Evolutionary conservation across 2,329 filamentous ascomycete genomes (phyloP), one percentile per base, ranked within the genome.

Genomic region (Penicillium sp.): DNA sequence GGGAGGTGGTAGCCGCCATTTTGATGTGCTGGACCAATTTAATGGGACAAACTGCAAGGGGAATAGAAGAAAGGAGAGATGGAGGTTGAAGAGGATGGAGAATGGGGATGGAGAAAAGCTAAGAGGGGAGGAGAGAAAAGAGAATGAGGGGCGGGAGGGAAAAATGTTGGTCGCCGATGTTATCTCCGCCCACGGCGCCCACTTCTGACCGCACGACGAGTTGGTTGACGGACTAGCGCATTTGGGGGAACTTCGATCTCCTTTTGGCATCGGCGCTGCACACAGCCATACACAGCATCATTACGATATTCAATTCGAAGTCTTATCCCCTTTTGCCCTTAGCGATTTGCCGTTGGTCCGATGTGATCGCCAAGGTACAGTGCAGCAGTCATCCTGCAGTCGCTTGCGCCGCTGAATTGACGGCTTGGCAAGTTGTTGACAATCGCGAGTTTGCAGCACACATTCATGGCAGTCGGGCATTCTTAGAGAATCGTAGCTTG

Each of bases 1-100:
- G 81, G 70, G 90, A 85, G 67, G 84, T 86, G 49, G 88, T 85
- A 68, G 86, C 87, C 51, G 79, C 79, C 80, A 83, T 84, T 64
- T 70, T 61, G 50, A 50, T 52, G 34, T 53, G 50, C 47, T 55
- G 34, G 49, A 52, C 38, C 9, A 47, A 55, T 39, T 25, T 52
- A 50, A 48, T 47, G 40, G 35, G 43, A 32, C 29, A 32, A 32
- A 32, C 29, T 32, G 42, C 32, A 27, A 45, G 43, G 49, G 43
- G 45, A 39, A 41, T 45, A 18, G 29, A 39, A 45, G 42, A 33
- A 32, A 38, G 45, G 35, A 28, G 40, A 45, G 43, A 35, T 26
- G 39, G 47, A 36, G 46, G 46, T 51, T 51, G 47, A 48, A 48
- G 50, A 50, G 43, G 47, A 47, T 45, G 48, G 29, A 32, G 11